Percentiles rank a stretch among this genome's conserved stretches.
Evolutionary conservation across 331 rosid species (phyloP).

Genomic region (Rosa hybrid): DNA sequence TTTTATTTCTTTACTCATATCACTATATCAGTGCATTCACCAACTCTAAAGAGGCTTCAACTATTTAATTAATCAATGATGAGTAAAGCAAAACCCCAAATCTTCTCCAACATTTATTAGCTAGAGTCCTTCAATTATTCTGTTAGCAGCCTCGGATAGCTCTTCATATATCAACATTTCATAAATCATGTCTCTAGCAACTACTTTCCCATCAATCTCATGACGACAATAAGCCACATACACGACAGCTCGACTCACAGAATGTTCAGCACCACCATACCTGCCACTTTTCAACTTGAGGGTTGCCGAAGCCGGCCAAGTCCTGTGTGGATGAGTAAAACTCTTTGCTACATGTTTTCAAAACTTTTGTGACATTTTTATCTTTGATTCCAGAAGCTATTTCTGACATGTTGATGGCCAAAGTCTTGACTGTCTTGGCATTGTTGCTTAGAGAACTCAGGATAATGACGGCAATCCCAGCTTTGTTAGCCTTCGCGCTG

Average conservation of each 20-base stretch:
- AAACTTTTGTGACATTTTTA: neutral
- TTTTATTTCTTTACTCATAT: neutral
- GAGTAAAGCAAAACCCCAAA: neutral
- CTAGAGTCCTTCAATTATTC: conserved; percentile 39
- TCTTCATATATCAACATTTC: conserved; percentile 27
- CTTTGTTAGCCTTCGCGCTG: conserved; percentile 3
- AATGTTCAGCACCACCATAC: too few species aligned
- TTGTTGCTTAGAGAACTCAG: conserved; percentile 21
- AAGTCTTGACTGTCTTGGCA: neutral
- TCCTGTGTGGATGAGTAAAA: conserved; percentile 10
- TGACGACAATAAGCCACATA: too few species aligned
- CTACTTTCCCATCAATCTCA: too few species aligned
- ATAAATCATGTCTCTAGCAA: too few species aligned
- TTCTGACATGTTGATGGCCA: conserved; percentile 24
- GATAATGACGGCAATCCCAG: conserved; percentile 23
- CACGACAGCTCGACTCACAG: too few species aligned
- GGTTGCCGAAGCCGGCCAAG: conserved; percentile 10
- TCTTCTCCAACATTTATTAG: neutral
- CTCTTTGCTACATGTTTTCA: neutral
- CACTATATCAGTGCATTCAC: too few species aligned
- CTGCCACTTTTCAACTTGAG: neutral
- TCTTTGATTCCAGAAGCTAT: conserved; percentile 11
- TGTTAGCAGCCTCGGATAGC: conserved; percentile 35
- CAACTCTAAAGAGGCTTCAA: neutral
- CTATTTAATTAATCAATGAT: neutral